Conservation (phyloP, 2,329 filamentous ascomycete species). For the Hysterium pulicare region DNA sequence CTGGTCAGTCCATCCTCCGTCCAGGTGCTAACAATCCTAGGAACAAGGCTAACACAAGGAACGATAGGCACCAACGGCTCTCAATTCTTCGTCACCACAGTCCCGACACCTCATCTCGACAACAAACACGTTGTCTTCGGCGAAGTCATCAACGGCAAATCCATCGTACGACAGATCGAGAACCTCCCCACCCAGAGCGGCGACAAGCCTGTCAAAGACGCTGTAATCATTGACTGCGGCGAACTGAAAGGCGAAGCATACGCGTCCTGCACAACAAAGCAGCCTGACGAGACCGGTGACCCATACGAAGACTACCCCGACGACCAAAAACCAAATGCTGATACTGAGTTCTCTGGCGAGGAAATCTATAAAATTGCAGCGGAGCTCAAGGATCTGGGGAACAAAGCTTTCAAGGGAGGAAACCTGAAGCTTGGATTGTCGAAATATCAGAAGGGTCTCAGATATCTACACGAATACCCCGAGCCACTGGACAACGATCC, state of each 20-base stretch:
- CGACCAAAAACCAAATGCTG: slow-evolving; percentile 56
- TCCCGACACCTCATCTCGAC: slow-evolving; percentile 90
- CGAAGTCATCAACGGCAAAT: slow-evolving; percentile 89
- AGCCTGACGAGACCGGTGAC: slow-evolving; percentile 79
- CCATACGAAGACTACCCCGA: slow-evolving; percentile 94
- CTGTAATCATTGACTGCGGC: slow-evolving; percentile 78
- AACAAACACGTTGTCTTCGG: slow-evolving; percentile 97
- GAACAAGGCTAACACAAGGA: too few species aligned
- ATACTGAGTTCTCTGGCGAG: slow-evolving; percentile 61
- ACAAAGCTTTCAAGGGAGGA: slow-evolving; percentile 82
- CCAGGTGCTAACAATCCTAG: too few species aligned
- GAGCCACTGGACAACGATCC: slow-evolving; percentile 67
- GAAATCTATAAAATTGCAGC: slow-evolving; percentile 74
- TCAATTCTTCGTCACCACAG: slow-evolving; percentile 97
- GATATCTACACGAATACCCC: slow-evolving; percentile 84
- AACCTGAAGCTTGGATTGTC: slow-evolving; percentile 69
- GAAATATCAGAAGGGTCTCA: slow-evolving; percentile 92
- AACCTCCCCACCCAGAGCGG: slow-evolving; percentile 69
- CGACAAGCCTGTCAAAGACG: slow-evolving; percentile 76
- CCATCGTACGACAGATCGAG: slow-evolving; percentile 84
- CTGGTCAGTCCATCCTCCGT: slow-evolving; percentile 56
- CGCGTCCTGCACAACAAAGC: slow-evolving; percentile 62
- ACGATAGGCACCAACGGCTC: slow-evolving; percentile 92
- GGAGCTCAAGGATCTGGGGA: slow-evolving; percentile 88
- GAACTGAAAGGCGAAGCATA: slow-evolving; percentile 73